Base-by-base conservation (phyloP, 2,329 filamentous ascomycete genomes). In the Apiospora marii region DNA sequence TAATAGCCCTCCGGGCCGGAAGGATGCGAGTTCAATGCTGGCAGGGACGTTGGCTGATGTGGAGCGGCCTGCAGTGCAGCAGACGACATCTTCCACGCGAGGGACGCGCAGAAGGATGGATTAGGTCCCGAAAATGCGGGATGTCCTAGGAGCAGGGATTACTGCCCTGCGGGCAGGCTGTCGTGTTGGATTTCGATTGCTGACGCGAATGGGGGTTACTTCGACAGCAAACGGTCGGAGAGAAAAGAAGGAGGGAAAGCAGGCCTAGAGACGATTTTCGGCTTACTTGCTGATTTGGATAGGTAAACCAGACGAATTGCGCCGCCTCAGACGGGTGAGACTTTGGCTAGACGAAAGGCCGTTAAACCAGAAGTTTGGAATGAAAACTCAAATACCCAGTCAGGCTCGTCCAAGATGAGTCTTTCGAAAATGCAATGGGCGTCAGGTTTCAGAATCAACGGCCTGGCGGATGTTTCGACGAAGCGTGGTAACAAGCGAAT, bases 21-120 rank as follows among this genome's bases (percentile, higher is more conserved):
- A 74, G 87, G 87, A 72, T 88, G 87, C 61, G 87, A 79, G 76
- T 81, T 83, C 70, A 85, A 80, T 64, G 80, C 84, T 71, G 85
- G 82, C 77, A 87, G 80, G 75, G 84, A 83, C 74, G 84, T 83
- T 76, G 85, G 83, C 80, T 88, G 87, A 81, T 89, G 88, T 77
- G 88, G 85, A 80, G 86, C 83, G 75, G 88, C 84, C 82, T 92
- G 91, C 80, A 92, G 84, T 78, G 88, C 88, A 85, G 90, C 88
- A 82, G 88, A 90, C 83, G 88, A 90, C 89, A 89, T 91, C 82
- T 85, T 87, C 84, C 80, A 80, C 79, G 79, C 79, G 71, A 68
- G 27, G 67, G 51, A 74, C 75, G 79, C 78, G 79, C 78, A 79
- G 77, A 68, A 74, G 19, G 30, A 6, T 64, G 58, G 8, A n/a